Base-by-base conservation (phyloP, 352 stramenopile species). In the Globisporangium polare region DNA sequence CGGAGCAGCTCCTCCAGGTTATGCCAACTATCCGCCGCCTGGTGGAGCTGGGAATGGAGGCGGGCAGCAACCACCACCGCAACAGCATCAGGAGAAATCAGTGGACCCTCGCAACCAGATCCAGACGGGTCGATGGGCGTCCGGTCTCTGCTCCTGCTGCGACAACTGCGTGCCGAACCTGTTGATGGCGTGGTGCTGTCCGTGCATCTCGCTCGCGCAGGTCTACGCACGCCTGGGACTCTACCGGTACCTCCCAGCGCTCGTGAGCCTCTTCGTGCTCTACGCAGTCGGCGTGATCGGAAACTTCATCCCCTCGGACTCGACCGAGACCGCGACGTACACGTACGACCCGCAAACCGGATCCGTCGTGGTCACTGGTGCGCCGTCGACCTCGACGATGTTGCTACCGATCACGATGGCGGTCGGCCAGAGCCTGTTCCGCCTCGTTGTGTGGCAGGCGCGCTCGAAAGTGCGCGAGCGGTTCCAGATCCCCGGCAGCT, bases 191-290 rank as follows among this genome's bases (percentile, higher is more conserved):
- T 67, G n/a, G 12, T 66, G 60, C 51, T 71, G 49, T 8, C 68
- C 68, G 47, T 78, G 53, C 54, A 56, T 78, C 13, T 35, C 68
- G 29, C 24, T 78, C 7, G 65, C 68, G 0, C 68, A 78, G 20
- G 57, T 72, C 26, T 64, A 60, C 24, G 54, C 65, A 29, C 58
- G 69, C 20, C 15, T 74, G 18, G 69, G 66, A 6, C 29, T 3
- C 4, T 72, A n/a, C n/a, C n/a, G n/a, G n/a, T n/a, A n/a, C n/a
- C n/a, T n/a, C n/a, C n/a, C n/a, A n/a, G n/a, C n/a, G n/a, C 51
- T 72, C 5, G 20, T 35, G 1, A 7, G 37, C 13, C 55, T 73
- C 12, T 31, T 66, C 31, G 0, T 33, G 1, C 26, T 64, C 3
- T 64, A 58, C 39, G n/a, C 46, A 20, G 15, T 45, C 35, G 35